Evolutionary conservation across 345 rosid genomes (phyloP).

Genomic region (Citrus trifoliata): DNA sequence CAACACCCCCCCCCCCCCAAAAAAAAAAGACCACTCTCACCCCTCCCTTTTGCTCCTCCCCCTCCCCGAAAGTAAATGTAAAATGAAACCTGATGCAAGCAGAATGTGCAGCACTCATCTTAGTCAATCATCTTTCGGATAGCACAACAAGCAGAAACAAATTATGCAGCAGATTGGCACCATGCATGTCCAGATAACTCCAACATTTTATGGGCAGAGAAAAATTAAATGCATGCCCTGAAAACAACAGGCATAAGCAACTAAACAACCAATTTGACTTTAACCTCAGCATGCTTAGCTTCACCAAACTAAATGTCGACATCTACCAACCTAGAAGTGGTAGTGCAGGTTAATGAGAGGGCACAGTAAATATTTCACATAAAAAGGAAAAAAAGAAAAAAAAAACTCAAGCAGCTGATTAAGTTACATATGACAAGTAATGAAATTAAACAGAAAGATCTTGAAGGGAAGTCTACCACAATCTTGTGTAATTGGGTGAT

Average conservation of each 20-base stretch:
- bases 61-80: neutral
- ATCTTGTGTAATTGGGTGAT: neutral
- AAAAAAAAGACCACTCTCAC: no score
- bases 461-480: neutral
- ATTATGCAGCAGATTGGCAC: neutral
- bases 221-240: neutral
- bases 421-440: neutral
- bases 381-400: no score
- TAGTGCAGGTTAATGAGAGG: no score
- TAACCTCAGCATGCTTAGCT: neutral
- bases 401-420: neutral
- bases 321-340: neutral
- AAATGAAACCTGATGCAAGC: constrained; percentile 3
- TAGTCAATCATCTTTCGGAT: constrained; percentile 1
- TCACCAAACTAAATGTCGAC: neutral
- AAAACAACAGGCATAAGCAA: neutral
- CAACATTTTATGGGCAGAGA: neutral
- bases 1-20: no score
- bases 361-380: neutral
- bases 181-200: neutral
- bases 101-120: neutral
- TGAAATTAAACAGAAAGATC: neutral
- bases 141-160: neutral
- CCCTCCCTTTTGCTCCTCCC: no score
- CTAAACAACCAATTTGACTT: neutral